phyloP scores from a whole-genome alignment of 176 grass and related monocot species.

The Calamus simplicifolius region DNA sequence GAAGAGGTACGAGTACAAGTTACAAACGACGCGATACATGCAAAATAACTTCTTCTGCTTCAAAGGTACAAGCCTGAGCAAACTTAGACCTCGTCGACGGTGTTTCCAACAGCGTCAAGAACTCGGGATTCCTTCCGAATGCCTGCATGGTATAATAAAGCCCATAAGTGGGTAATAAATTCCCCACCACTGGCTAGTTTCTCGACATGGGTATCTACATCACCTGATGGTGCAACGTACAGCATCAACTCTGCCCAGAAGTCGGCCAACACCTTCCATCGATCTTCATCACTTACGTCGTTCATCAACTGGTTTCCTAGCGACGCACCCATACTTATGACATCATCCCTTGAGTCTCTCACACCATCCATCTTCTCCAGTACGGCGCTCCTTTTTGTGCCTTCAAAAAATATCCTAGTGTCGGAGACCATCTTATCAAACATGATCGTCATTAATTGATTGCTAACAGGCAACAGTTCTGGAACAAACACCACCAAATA shows the following conservation, averaged over 20 bases:
- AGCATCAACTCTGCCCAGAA: slow-evolving; percentile 28
- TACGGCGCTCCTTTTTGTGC: neutral
- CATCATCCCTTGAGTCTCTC: neutral
- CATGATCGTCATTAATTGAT: neutral
- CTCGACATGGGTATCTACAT: slow-evolving; percentile 1
- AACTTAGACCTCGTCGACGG: too few species aligned
- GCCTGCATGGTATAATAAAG: slow-evolving; percentile 22
- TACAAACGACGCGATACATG: too few species aligned
- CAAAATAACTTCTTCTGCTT: too few species aligned
- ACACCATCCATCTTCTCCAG: neutral
- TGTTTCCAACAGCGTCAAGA: too few species aligned
- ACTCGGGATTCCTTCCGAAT: neutral
- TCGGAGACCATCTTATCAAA: neutral
- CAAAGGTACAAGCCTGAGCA: too few species aligned
- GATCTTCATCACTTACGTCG: neutral
- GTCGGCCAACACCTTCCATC: slow-evolving; percentile 16
- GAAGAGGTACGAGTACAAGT: too few species aligned
- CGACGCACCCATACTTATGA: neutral
- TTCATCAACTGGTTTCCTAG: neutral
- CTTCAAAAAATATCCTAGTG: neutral
- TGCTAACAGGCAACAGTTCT: slow-evolving; percentile 8
- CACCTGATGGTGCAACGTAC: slow-evolving; percentile 18
- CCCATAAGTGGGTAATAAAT: slow-evolving; percentile 26
- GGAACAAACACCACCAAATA: slow-evolving; percentile 26
- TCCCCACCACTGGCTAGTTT: slow-evolving; percentile 19